These are phyloP conservation scores for Pseudozyma flocculosa DNA, from an alignment of 1,284 basidiomycete species.

Conservation along the genomic window DNA sequence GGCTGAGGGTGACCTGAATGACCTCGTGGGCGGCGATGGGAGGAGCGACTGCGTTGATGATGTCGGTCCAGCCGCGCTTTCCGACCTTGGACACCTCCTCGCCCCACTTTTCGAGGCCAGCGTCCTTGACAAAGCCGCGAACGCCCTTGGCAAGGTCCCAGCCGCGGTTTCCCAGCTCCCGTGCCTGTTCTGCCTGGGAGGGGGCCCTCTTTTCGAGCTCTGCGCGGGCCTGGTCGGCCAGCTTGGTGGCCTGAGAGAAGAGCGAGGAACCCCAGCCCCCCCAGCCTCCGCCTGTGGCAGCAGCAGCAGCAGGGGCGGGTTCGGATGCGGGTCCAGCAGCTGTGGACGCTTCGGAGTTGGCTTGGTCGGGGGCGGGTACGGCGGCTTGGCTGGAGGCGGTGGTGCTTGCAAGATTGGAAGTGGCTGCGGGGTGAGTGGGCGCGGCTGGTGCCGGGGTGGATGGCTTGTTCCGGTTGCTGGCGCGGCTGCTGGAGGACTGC, in stretches of 20 bases:
- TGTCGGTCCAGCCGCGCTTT: conserved; percentile 63
- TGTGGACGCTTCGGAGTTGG: too few relatives aligned
- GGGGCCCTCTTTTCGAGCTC: conserved; percentile 52
- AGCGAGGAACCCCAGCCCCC: conserved; percentile 66
- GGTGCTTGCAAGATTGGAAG: too few relatives aligned
- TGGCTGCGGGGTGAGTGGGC: neutral
- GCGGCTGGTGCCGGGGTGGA: neutral
- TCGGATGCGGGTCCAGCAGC: neutral
- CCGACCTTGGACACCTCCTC: conserved; percentile 46
- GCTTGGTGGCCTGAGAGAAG: conserved; percentile 59
- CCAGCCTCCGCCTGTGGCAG: conserved; percentile 74
- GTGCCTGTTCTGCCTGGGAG: conserved; percentile 24
- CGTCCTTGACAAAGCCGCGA: conserved; percentile 46
- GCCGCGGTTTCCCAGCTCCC: conserved; percentile 25
- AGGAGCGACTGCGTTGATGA: conserved; percentile 93
- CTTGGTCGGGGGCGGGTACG: too few relatives aligned
- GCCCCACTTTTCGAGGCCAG: conserved; percentile 43
- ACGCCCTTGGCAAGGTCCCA: conserved; percentile 49
- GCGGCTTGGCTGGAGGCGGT: too few relatives aligned
- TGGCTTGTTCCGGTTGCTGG: neutral
- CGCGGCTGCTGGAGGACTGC: conserved; percentile 23
- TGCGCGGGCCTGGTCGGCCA: conserved; percentile 53
- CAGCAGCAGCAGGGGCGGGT: conserved; percentile 61
- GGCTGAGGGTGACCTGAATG: conserved; percentile 88
- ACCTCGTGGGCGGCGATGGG: conserved; percentile 98